phyloP scores from a whole-genome alignment of 768 basidiomycete species.

The Psilocybe azurescens region DNA sequence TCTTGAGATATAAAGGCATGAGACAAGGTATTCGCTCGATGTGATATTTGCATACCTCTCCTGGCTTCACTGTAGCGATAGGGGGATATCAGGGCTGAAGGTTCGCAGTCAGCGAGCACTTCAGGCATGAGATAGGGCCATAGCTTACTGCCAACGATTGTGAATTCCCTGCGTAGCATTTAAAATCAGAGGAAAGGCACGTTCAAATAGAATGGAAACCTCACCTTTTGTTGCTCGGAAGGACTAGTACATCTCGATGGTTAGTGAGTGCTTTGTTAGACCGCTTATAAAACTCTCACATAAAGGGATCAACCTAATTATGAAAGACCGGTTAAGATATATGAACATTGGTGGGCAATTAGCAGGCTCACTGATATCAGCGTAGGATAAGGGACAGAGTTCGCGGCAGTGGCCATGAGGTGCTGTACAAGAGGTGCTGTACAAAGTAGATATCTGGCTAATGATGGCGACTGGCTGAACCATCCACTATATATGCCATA shows the following conservation, averaged over 20 bases:
- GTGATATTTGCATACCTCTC: conserved; percentile 42
- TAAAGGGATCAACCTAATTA: conserved; percentile 70
- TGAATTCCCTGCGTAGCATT: conserved; percentile 54
- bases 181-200: not conserved
- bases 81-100: conserved; percentile 67
- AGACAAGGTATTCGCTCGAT: not conserved
- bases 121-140: not conserved
- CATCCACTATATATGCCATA: conserved; percentile 10
- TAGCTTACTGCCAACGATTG: conserved; percentile 76
- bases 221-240: conserved; percentile 66
- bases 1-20: conserved; percentile 35
- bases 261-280: not conserved
- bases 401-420: conserved; percentile 63
- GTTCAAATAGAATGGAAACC: conserved; percentile 4
- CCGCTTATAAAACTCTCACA: conserved; percentile 44
- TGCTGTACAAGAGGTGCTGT: not conserved
- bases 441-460: no score
- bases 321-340: not conserved
- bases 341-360: not conserved
- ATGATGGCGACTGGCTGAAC: not conserved
- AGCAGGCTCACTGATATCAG: conserved; percentile 52
- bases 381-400: conserved; percentile 65
- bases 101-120: not conserved
- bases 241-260: conserved; percentile 28
- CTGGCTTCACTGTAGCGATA: conserved; percentile 63